phyloP scores from a whole-genome alignment of 805 yeast genomes.

The Ogataea thermomethanolica region DNA sequence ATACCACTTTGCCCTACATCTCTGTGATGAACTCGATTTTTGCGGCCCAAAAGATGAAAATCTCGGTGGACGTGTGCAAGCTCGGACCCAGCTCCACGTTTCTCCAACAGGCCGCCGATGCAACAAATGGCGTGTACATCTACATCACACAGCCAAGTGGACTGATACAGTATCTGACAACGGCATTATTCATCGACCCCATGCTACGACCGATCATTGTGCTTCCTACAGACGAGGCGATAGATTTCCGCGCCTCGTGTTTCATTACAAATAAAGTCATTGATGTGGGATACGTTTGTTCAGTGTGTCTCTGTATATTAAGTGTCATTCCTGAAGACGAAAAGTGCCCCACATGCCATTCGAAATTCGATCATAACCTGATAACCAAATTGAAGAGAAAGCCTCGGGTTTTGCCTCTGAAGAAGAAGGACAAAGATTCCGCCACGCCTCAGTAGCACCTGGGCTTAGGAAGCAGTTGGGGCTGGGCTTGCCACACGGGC shows the following conservation, averaged over 20 bases:
- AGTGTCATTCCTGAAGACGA: constrained; percentile 64
- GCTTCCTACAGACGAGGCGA: constrained; percentile 77
- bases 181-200: constrained; percentile 87
- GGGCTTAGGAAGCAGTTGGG: neutral
- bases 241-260: constrained; percentile 94
- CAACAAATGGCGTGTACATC: constrained; percentile 87
- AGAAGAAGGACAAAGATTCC: constrained; percentile 20
- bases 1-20: constrained; percentile 76
- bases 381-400: constrained; percentile 54
- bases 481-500: constrained; percentile 19
- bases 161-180: constrained; percentile 72
- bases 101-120: constrained; percentile 93
- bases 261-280: constrained; percentile 86
- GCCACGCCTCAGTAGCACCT: neutral
- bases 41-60: constrained; percentile 89
- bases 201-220: constrained; percentile 70
- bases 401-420: constrained; percentile 42
- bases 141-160: constrained; percentile 67
- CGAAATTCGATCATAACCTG: constrained; percentile 65
- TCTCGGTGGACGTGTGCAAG: constrained; percentile 89
- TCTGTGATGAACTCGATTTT: constrained; percentile 94
- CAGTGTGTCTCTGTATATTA: constrained; percentile 84
- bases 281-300: constrained; percentile 91
- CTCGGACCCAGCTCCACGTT: constrained; percentile 71
- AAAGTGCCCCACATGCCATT: constrained; percentile 83